A percentile compares a stretch with the other conserved stretches of the same genome.
These are phyloP conservation scores for Zygosaccharomyces pseudobailii DNA, from an alignment of 1,139 yeast genomes.

Conservation along the genomic window DNA sequence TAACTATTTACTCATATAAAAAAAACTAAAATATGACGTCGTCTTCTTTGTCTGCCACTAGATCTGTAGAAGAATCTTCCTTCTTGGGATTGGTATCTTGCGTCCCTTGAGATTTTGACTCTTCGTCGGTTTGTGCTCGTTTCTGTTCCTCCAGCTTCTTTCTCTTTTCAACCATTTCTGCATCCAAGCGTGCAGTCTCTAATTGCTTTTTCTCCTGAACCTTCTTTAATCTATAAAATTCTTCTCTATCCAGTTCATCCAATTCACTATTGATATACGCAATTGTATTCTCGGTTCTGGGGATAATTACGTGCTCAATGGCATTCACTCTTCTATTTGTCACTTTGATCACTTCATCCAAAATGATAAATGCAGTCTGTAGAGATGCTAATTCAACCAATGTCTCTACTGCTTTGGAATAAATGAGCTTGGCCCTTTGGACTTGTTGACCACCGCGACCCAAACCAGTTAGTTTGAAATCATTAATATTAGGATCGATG, in stretches of 20 bases:
- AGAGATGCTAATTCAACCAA: slow-evolving; percentile 91
- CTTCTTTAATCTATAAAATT: slow-evolving; percentile 91
- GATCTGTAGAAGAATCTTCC: slow-evolving; percentile 22
- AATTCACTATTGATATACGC: slow-evolving; percentile 89
- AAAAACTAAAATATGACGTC: slow-evolving; percentile 43
- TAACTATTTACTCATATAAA: not conserved
- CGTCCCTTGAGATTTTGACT: slow-evolving; percentile 15
- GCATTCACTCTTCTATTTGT: slow-evolving; percentile 98
- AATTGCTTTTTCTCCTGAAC: slow-evolving; percentile 91
- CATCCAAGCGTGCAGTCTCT: slow-evolving; percentile 35
- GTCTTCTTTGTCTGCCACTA: slow-evolving; percentile 44
- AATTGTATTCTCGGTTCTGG: slow-evolving; percentile 95
- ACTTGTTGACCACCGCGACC: slow-evolving; percentile 99
- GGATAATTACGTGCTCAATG: slow-evolving; percentile 95
- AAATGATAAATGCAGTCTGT: slow-evolving; percentile 90
- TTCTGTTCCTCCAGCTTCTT: slow-evolving; percentile 13
- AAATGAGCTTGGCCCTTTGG: slow-evolving; percentile 87
- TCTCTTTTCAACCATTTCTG: slow-evolving; percentile 31
- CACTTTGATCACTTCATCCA: slow-evolving; percentile 96
- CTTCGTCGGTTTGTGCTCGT: slow-evolving; percentile 12
- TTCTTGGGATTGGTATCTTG: slow-evolving; percentile 5
- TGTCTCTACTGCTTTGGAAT: slow-evolving; percentile 93
- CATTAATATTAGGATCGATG: slow-evolving; percentile 79
- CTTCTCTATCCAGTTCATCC: slow-evolving; percentile 97
- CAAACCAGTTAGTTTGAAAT: slow-evolving; percentile 91